Evolutionary conservation across 2,329 filamentous ascomycete species (phyloP), one percentile per base, ranked within the genome.

Genomic region (Fusarium pseudograminearum): DNA sequence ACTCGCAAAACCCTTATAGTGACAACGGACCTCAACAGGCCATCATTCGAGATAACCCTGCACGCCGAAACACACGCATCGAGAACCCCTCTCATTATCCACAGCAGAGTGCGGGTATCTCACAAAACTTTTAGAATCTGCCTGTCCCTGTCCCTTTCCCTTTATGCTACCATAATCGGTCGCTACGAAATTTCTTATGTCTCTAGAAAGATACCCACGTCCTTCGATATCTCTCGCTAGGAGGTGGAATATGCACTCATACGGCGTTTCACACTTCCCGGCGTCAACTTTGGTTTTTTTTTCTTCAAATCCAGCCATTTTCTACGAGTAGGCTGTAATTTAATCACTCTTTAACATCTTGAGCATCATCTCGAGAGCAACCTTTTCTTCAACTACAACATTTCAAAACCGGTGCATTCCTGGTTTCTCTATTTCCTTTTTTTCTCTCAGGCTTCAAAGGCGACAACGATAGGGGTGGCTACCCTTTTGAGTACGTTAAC

Each of bases 81-180:
- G 94, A 98, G 82, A 97, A 91, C 78, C 91, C 93, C 4, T 89
- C 92, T 45, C 92, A 96, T 67, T 97, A 93, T 76, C 94, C 95
- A 14, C 93, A 97, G 77, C 94, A 97, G 83, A 97, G 93, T 75
- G 93, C 93, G 40, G 96, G 96, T 62, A 98, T 99, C 75, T 93
- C 96, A 33, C 96, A 98, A 81, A 99, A 99, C 80, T 99, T 99
- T 76, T 98, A 88, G 79, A 54, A 28, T 16, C 34, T 22, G 20
- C n/a, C 41, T 30, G 26, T 38, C 31, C 42, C 28, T 55, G 22
- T 44, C n/a, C 15, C 24, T 22, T 26, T 15, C 15, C 24, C n/a
- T 26, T 15, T 15, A 38, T 56, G 57, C 56, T 54, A 28, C 31
- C 61, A 46, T 50, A 24, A 51, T 55, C 48, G 50, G 59, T 59